These are phyloP conservation scores for Cryphonectria naterciae DNA, from an alignment of 2,329 filamentous ascomycete genomes.

Conservation along the genomic window DNA sequence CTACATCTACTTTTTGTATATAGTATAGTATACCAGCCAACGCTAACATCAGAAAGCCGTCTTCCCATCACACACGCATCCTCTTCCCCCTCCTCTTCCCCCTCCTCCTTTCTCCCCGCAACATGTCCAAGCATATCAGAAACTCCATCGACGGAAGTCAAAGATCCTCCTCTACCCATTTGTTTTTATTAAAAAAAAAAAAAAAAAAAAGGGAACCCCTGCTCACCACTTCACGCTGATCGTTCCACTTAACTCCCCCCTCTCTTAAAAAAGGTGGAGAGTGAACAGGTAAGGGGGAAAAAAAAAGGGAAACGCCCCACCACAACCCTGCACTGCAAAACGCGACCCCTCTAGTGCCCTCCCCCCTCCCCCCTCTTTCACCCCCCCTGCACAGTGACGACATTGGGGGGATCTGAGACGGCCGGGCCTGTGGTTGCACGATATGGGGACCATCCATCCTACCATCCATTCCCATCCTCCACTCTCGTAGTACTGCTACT, in stretches of 20 bases:
- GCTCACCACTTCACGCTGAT: neutral
- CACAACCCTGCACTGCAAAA: neutral
- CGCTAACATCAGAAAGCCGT: too few species aligned
- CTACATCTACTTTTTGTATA: too few species aligned
- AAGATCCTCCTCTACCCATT: neutral
- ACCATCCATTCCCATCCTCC: neutral
- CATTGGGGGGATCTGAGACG: conserved; percentile 4
- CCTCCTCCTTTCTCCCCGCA: too few species aligned
- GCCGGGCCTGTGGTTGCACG: too few species aligned
- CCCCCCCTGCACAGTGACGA: conserved; percentile 2
- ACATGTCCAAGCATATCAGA: too few species aligned
- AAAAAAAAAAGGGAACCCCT: neutral
- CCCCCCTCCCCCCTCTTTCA: neutral
- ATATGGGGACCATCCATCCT: too few species aligned
- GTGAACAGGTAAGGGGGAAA: neutral
- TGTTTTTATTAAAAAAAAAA: neutral
- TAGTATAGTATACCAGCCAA: too few species aligned
- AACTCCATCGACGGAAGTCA: neutral
- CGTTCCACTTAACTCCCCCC: neutral
- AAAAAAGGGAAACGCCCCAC: neutral
- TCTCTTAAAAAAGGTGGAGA: conserved; percentile 9
- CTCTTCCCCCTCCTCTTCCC: too few species aligned
- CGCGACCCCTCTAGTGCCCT: neutral
- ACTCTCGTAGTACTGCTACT: neutral
- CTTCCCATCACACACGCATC: too few species aligned